Conservation (phyloP, 176 grass and related monocot species). For the Olyra latifolia region DNA sequence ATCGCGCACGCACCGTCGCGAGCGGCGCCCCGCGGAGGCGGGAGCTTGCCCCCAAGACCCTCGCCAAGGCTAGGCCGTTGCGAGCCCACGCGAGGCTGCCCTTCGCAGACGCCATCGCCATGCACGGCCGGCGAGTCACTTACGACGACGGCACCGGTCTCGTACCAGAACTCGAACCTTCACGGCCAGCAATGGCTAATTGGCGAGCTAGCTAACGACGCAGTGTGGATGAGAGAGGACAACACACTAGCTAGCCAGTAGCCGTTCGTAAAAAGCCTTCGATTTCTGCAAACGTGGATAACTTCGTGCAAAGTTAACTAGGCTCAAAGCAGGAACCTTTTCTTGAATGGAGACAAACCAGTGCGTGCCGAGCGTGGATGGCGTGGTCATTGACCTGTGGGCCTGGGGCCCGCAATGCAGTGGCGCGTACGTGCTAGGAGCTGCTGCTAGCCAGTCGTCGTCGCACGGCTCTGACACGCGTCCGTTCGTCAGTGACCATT, state of each 20-base stretch:
- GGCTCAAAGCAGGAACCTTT: not conserved
- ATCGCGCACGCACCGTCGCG: conserved; percentile 44
- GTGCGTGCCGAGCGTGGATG: not conserved
- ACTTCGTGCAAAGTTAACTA: not conserved
- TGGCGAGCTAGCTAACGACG: not conserved
- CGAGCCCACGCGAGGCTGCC: conserved; percentile 25
- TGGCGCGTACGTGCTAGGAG: too few relatives aligned
- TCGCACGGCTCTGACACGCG: too few relatives aligned
- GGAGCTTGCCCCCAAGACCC: conserved; percentile 5
- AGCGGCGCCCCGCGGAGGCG: not conserved
- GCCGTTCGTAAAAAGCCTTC: not conserved
- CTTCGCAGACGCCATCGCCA: conserved; percentile 37
- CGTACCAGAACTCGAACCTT: not conserved
- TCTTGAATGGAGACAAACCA: not conserved
- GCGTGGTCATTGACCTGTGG: not conserved
- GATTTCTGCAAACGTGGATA: not conserved
- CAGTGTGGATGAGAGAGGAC: not conserved
- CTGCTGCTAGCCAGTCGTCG: too few relatives aligned
- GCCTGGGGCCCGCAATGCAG: too few relatives aligned
- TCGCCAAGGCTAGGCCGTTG: not conserved
- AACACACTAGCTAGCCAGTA: not conserved
- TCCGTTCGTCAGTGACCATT: too few relatives aligned
- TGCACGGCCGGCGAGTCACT: not conserved
- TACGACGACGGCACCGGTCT: not conserved
- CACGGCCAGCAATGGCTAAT: not conserved